Evolutionary conservation across 495 filamentous ascomycete genomes (phyloP).

Genomic region (Hyaloscypha hepaticicola): DNA sequence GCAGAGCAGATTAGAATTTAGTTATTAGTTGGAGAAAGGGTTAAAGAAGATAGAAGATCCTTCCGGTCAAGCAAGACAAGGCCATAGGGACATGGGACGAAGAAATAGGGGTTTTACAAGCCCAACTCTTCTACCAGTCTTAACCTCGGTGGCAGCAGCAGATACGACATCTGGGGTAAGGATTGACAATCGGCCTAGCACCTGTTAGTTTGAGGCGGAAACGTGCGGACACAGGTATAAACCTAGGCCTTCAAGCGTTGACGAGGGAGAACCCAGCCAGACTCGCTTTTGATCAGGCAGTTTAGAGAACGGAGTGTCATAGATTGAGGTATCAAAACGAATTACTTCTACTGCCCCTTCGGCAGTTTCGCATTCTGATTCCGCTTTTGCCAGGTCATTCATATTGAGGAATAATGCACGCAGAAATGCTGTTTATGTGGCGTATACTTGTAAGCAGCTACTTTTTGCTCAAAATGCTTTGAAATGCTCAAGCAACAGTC

Average conservation of each 20-base stretch:
- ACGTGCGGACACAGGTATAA: not conserved
- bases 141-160: slow-evolving; percentile 48
- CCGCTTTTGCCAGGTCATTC: not conserved
- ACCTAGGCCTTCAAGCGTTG: slow-evolving; percentile 52
- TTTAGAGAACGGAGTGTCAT: slow-evolving; percentile 40
- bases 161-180: slow-evolving; percentile 54
- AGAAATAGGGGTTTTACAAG: too few species aligned
- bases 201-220: not conserved
- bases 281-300: slow-evolving; percentile 49
- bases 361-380: not conserved
- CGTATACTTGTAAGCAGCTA: too few species aligned
- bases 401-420: not conserved
- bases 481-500: too few species aligned
- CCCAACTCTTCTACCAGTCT: slow-evolving; percentile 50
- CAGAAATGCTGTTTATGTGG: too few species aligned
- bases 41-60: too few species aligned
- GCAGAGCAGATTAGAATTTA: too few species aligned
- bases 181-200: slow-evolving; percentile 52
- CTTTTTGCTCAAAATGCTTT: too few species aligned
- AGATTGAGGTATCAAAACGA: slow-evolving; percentile 20
- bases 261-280: slow-evolving; percentile 47
- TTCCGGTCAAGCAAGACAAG: too few species aligned
- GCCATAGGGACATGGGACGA: too few species aligned
- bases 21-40: too few species aligned
- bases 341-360: not conserved